Percentiles rank a stretch among this genome's conserved stretches.
Conservation (phyloP, 768 basidiomycete species). For the Rhizopogon sp. region DNA sequence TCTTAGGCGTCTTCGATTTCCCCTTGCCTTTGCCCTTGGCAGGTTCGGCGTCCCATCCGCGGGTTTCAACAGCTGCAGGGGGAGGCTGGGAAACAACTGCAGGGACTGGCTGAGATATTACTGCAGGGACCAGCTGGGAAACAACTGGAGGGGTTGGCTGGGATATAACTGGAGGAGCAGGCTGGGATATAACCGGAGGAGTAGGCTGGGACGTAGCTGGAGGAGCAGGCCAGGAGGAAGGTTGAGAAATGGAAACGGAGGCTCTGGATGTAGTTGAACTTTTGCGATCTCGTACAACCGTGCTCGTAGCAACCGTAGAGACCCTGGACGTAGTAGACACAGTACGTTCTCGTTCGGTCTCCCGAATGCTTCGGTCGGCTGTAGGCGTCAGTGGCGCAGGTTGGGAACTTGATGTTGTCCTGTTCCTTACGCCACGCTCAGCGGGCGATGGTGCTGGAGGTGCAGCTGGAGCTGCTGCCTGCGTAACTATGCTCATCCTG, state of each 20-base stretch:
- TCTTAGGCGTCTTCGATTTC: slow-evolving; percentile 11
- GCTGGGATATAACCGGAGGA: background rate
- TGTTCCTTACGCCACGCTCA: background rate
- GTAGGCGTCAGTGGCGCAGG: background rate
- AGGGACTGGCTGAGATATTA: background rate
- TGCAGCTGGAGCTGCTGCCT: slow-evolving; percentile 8
- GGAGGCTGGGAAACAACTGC: slow-evolving; percentile 13
- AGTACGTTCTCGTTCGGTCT: slow-evolving; percentile 18
- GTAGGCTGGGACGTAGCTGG: background rate
- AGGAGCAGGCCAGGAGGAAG: slow-evolving; percentile 13
- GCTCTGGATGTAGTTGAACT: slow-evolving; percentile 25
- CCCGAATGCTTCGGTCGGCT: slow-evolving; percentile 14
- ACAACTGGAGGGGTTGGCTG: background rate
- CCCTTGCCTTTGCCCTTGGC: slow-evolving; percentile 19
- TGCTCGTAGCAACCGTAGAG: slow-evolving; percentile 15
- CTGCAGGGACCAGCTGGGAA: slow-evolving; percentile 11
- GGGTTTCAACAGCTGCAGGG: background rate
- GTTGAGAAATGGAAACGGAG: slow-evolving; percentile 32
- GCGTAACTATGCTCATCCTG: slow-evolving; percentile 15
- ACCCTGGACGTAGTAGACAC: slow-evolving; percentile 21
- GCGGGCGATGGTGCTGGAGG: slow-evolving; percentile 8
- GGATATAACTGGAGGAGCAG: background rate
- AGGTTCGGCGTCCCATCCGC: slow-evolving; percentile 11
- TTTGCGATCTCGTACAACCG: slow-evolving; percentile 22
- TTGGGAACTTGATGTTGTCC: slow-evolving; percentile 1